Evolutionary conservation across 257 asterid genomes (phyloP).

Genomic region (Penstemon barbatus): DNA sequence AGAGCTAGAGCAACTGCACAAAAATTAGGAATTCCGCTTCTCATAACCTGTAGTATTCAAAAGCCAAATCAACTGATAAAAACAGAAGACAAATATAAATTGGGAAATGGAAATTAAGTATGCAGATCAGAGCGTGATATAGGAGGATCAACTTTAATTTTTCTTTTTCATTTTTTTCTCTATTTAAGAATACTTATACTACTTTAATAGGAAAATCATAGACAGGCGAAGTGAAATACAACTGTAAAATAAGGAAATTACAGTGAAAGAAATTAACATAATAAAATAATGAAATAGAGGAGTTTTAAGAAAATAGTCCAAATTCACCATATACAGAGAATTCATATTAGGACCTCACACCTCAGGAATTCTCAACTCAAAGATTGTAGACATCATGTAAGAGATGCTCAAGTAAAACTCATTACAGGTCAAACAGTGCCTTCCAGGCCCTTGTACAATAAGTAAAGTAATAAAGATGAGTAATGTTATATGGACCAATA

Average conservation of each 20-base stretch:
- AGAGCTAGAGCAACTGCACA: conserved; percentile 98
- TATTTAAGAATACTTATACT: background rate
- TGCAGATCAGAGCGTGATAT: conserved; percentile 4
- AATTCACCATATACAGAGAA: background rate
- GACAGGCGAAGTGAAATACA: background rate
- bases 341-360: background rate
- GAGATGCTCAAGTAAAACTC: background rate
- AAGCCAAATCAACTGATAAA: conserved; percentile 22
- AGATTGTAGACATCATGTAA: background rate
- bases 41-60: conserved; percentile 66
- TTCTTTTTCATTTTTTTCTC: conserved; percentile 2
- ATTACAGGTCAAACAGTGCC: background rate
- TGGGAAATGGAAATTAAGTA: conserved; percentile 15
- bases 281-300: background rate
- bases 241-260: background rate
- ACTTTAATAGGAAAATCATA: background rate
- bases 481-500: conserved; percentile 1
- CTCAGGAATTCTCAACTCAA: background rate
- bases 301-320: background rate
- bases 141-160: too few species aligned
- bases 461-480: background rate
- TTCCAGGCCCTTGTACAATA: conserved; percentile 15
- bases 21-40: conserved; percentile 93
- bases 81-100: conserved; percentile 6
- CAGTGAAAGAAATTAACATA: conserved; percentile 1